Evolutionary conservation across 805 yeast genomes (phyloP).

Genomic region (Saccharomycopsis sp.): DNA sequence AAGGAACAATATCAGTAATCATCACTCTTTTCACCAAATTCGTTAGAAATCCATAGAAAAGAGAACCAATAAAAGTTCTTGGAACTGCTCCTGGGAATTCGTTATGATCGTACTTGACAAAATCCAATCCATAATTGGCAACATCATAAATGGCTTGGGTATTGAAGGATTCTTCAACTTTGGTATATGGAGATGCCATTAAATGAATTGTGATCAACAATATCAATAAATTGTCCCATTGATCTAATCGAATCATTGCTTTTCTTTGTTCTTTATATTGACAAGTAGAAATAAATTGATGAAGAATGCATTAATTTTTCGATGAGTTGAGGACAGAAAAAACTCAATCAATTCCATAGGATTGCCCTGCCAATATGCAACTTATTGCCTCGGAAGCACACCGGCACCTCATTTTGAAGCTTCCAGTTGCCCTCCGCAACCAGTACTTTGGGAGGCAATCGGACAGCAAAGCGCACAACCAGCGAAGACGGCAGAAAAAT

Average conservation of each 20-base stretch:
- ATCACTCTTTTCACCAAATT: slow-evolving; percentile 30
- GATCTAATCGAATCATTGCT: slow-evolving; percentile 7
- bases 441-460: neutral
- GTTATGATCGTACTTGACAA: slow-evolving; percentile 59
- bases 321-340: no score
- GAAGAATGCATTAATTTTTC: neutral
- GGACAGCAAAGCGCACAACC: neutral
- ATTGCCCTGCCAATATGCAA: no score
- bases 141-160: slow-evolving; percentile 86
- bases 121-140: slow-evolving; percentile 47
- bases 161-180: slow-evolving; percentile 92
- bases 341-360: no score
- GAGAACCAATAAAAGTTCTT: slow-evolving; percentile 71
- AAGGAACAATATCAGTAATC: slow-evolving; percentile 23
- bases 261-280: neutral
- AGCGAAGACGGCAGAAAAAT: neutral
- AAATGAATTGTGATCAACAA: slow-evolving; percentile 31
- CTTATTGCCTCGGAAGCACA: no score
- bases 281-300: neutral
- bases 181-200: slow-evolving; percentile 67
- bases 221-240: slow-evolving; percentile 8
- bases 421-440: no score
- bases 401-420: no score
- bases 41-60: slow-evolving; percentile 42
- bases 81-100: slow-evolving; percentile 87